Percentiles rank a stretch among this genome's conserved stretches.
Evolutionary conservation across 805 yeast genomes (phyloP).

Genomic region (Saturnispora mendoncae): DNA sequence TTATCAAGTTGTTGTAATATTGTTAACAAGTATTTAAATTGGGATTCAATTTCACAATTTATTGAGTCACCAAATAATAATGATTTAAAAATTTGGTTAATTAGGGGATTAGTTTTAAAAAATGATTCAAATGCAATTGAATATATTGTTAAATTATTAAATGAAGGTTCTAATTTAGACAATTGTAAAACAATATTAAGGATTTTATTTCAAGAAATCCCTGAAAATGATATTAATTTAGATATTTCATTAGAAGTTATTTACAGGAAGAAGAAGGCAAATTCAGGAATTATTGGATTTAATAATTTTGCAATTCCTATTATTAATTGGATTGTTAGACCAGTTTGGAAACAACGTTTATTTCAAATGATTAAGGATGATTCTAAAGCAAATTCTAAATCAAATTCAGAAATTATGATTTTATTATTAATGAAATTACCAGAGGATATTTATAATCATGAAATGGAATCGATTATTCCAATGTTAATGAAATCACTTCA

Average conservation of each 20-base stretch:
- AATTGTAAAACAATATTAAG: conserved; percentile 8
- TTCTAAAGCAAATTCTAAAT: too few relatives aligned
- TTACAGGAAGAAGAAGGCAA: background rate
- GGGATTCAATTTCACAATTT: conserved; percentile 2
- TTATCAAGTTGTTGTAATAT: conserved; percentile 10
- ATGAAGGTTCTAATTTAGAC: background rate
- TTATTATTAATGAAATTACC: conserved; percentile 38
- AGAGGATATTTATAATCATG: conserved; percentile 11
- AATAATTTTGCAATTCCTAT: conserved; percentile 24
- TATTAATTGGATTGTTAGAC: conserved; percentile 46
- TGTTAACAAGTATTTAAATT: conserved; percentile 12
- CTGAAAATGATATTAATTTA: background rate
- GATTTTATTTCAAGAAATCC: conserved; percentile 11
- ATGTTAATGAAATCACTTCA: conserved; percentile 8
- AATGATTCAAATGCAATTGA: conserved; percentile 10
- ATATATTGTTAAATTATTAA: conserved; percentile 5
- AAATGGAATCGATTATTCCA: conserved; percentile 10
- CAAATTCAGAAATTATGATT: conserved; percentile 31
- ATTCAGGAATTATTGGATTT: background rate
- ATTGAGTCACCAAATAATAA: background rate
- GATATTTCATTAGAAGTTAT: conserved; percentile 1
- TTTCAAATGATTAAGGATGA: conserved; percentile 56
- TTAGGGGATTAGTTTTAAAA: conserved; percentile 13
- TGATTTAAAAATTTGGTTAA: conserved; percentile 12
- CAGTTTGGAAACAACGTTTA: conserved; percentile 73